Base-by-base conservation (phyloP, 2,329 filamentous ascomycete genomes). In the Penicillium sp. region DNA sequence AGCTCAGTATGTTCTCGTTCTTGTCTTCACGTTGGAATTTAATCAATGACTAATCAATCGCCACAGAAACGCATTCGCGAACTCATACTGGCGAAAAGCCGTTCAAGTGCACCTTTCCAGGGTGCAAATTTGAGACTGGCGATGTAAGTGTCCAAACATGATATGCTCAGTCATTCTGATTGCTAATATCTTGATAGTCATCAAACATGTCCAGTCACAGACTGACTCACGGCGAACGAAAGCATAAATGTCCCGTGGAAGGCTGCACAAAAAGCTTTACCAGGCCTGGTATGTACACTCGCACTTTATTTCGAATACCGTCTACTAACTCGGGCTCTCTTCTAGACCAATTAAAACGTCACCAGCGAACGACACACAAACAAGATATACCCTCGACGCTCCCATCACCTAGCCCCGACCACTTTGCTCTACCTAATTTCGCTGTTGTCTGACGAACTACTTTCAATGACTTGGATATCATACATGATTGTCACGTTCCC, bases 201-300 rank as follows among this genome's bases (percentile, higher is more conserved):
- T 79, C 76, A 6, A 79, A 79, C 58, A 79, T 79, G 77, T 79
- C 77, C 1, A 79, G 77, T 37, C 77, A 79, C 57, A 73, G 76
- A 63, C 66, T 79, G 31, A 79, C 77, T 2, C 77, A 79, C 58
- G 76, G 75, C 31, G 76, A 77, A 62, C 74, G 77, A 41, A 74
- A 69, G 67, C 76, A 79, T 43, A 79, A 76, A 69, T 79, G 77
- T 59, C 60, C 66, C 25, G 74, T 69, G 55, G 72, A 70, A 0
- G 75, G 75, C 5, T 79, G 77, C 58, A 71, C 69, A 17, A 79
- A 79, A 62, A 79, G 76, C 50, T 79, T 79, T 59, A 79, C 77
- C 54, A 73, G 77, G 56, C 76, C 77, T 62, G 77, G 77, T 79
- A 74, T 52, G 71, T 17, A 31, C 17, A 7, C 10, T 7, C 35